These are phyloP conservation scores for Spatholobus suberectus DNA, from an alignment of 306 rosid genomes.

Conservation along the genomic window DNA sequence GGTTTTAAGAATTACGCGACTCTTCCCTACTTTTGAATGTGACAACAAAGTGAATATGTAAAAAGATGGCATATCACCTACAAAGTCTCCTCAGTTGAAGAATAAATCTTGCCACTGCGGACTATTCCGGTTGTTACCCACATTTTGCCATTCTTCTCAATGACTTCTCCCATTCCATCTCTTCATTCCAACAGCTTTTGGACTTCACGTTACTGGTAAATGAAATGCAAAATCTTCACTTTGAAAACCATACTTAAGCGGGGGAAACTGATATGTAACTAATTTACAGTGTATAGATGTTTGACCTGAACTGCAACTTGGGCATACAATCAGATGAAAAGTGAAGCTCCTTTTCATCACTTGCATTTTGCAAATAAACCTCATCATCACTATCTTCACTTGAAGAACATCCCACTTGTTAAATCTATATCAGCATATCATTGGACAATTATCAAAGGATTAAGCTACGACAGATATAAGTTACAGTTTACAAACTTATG, in stretches of 20 bases:
- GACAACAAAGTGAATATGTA: background rate
- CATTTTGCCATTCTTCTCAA: constrained; percentile 67
- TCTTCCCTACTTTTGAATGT: constrained; percentile 3
- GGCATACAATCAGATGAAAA: constrained; percentile 51
- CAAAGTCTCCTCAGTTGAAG: constrained; percentile 80
- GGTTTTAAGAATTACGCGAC: background rate
- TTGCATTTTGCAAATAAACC: constrained; percentile 39
- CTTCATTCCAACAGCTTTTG: constrained; percentile 64
- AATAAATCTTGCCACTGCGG: constrained; percentile 62
- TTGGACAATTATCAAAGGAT: too few species aligned
- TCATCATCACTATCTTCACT: constrained; percentile 52
- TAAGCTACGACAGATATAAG: too few species aligned
- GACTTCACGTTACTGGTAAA: constrained; percentile 57
- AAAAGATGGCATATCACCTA: constrained; percentile 53
- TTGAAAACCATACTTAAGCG: background rate
- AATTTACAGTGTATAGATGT: background rate
- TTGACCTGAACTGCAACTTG: constrained; percentile 74
- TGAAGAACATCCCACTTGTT: too few species aligned
- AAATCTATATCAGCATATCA: too few species aligned
- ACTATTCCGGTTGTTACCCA: constrained; percentile 78
- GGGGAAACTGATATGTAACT: background rate
- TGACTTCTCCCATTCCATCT: constrained; percentile 70
- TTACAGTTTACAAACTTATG: too few species aligned
- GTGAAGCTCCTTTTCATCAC: constrained; percentile 56
- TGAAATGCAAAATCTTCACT: background rate